Evolutionary conservation across 345 rosid genomes (phyloP), one percentile per base, ranked within the genome.

Genomic region (Cardamine resedifolia): DNA sequence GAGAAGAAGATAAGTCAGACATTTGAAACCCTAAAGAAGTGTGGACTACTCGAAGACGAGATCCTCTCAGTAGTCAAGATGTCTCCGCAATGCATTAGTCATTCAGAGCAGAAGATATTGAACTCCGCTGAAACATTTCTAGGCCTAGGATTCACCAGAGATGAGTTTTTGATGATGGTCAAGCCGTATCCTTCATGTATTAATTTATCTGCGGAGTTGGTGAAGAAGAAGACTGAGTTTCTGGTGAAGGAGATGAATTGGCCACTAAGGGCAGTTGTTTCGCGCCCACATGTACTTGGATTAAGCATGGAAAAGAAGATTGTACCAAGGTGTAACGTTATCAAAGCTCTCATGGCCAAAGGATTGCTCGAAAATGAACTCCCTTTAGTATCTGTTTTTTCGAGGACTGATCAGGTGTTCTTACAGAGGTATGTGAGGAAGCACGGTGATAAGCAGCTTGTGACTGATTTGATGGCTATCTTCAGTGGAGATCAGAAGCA

Each of bases 301-400:
- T 67, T 14, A 12, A 80, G 69, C 44, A 1, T 83, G 69, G 78
- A 78, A 72, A 71, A 50, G 76, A 74, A 74, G 43, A 75, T 33
- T 20, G 27, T 82, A 3, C 85, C 85, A 3, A 78, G 80, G 70
- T 71, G 74, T 59, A 62, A 64, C 2, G 71, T 83, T 6, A 21
- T 57, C 26, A 36, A 27, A 49, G 60, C 64, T 58, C 68, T 78
- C 43, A 6, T 63, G 44, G 30, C 49, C 1, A 78, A 59, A 64
- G 82, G 79, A n/a, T 10, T 70, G 16, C 10, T 31, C 19, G 2
- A 3, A 52, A 3, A 1, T 4, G 8, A 30, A 20, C 2, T 51
- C 7, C 64, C 64, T 18, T 0, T 36, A 3, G n/a, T 5, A 0
- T 10, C 47, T 11, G 47, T 64, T 0, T 53, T 73, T 49, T 2